phyloP scores from a whole-genome alignment of 441 rosid genomes.

The Erodium texanum region DNA sequence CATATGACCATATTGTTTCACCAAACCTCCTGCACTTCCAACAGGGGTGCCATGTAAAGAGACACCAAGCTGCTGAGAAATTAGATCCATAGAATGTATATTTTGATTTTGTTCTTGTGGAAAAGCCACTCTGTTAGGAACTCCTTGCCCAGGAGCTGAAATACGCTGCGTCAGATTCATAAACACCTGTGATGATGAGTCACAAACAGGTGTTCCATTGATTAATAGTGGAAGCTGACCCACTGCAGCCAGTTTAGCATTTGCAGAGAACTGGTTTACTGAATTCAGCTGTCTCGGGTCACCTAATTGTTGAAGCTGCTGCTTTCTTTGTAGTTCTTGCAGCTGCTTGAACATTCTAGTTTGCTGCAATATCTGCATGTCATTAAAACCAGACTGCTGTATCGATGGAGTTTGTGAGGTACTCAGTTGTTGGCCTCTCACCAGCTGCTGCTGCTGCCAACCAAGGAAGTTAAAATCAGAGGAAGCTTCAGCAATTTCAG shows the following conservation, averaged over 20 bases:
- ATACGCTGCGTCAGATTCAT: no score
- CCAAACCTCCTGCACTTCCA: slow-evolving; percentile 29
- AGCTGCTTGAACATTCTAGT: slow-evolving; percentile 47
- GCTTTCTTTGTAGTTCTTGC: slow-evolving; percentile 37
- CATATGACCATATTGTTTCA: slow-evolving; percentile 29
- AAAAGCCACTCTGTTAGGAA: slow-evolving; percentile 17
- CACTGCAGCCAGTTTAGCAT: no score
- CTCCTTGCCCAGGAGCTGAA: no score
- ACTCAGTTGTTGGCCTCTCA: not conserved
- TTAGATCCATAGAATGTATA: slow-evolving; percentile 25
- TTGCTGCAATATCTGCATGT: slow-evolving; percentile 49
- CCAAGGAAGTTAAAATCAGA: not conserved
- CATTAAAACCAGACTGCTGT: slow-evolving; percentile 18
- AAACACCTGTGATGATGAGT: no score
- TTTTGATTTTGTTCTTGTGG: slow-evolving; percentile 29
- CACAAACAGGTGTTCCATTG: no score
- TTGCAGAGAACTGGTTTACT: no score
- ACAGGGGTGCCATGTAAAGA: slow-evolving; percentile 37
- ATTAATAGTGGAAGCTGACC: no score
- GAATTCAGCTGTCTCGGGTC: no score
- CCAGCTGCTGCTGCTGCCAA: no score
- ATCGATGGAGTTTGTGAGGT: not conserved
- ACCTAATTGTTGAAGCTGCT: slow-evolving; percentile 29
- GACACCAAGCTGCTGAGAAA: slow-evolving; percentile 24
- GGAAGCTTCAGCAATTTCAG: slow-evolving; percentile 58